Percentiles rank a stretch among this genome's conserved stretches.
phyloP scores from a whole-genome alignment of 2,329 filamentous ascomycete species.

The Curvularia eragrostidis region DNA sequence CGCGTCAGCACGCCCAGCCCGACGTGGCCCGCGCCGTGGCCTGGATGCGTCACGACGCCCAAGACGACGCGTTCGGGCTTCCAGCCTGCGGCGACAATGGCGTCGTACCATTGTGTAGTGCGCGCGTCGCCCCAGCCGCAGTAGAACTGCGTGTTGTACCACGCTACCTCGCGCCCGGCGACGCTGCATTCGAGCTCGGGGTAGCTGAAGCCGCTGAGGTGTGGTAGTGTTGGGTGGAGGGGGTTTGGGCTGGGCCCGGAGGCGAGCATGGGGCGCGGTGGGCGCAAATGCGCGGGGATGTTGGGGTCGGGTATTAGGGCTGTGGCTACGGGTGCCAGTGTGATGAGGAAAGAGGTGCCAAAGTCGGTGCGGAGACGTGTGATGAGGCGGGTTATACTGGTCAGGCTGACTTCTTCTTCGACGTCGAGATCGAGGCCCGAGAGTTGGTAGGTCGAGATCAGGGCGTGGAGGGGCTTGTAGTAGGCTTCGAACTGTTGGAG shows the following conservation, averaged over 20 bases:
- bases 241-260: conserved; percentile 42
- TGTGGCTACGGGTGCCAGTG: conserved; percentile 80
- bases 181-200: conserved; percentile 67
- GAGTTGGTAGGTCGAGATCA: conserved; percentile 64
- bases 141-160: conserved; percentile 95
- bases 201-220: conserved; percentile 85
- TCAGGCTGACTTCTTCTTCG: conserved; percentile 75
- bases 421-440: conserved; percentile 52
- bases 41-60: conserved; percentile 79
- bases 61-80: conserved; percentile 75
- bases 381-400: conserved; percentile 63
- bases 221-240: conserved; percentile 52
- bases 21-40: conserved; percentile 71
- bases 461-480: conserved; percentile 71
- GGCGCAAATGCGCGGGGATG: conserved; percentile 39
- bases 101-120: conserved; percentile 59
- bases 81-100: conserved; percentile 70
- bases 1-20: conserved; percentile 63
- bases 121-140: conserved; percentile 85
- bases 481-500: conserved; percentile 77
- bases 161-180: conserved; percentile 64
- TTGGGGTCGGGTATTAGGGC: conserved; percentile 64
- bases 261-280: conserved; percentile 40
- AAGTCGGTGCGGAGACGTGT: conserved; percentile 66
- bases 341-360: conserved; percentile 74